Conservation (phyloP, 495 filamentous ascomycete species). For the Podospora fimiseda region DNA sequence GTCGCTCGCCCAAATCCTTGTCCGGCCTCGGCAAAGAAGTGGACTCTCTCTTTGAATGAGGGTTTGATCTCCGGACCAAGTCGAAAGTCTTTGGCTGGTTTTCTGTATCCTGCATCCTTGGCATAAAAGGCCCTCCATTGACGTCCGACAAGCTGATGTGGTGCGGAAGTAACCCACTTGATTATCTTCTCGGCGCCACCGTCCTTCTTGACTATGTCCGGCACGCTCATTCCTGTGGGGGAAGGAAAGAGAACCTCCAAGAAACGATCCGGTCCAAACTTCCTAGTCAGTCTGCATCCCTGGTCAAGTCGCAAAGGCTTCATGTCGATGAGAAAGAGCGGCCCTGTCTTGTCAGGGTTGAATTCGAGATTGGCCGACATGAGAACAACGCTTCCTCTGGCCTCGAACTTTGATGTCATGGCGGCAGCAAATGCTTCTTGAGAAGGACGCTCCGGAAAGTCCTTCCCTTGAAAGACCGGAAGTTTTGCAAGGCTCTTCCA, state of each 20-base stretch:
- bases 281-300: slow-evolving; percentile 36
- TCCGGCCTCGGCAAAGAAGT: slow-evolving; percentile 42
- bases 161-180: slow-evolving; percentile 31
- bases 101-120: slow-evolving; percentile 32
- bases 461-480: slow-evolving; percentile 31
- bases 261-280: slow-evolving; percentile 44
- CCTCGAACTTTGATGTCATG: slow-evolving; percentile 25
- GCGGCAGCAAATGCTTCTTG: slow-evolving; percentile 32
- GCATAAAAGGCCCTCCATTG: slow-evolving; percentile 42
- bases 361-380: slow-evolving; percentile 30
- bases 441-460: slow-evolving; percentile 33
- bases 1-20: slow-evolving; percentile 21
- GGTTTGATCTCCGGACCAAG: slow-evolving; percentile 30
- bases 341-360: slow-evolving; percentile 25
- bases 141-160: slow-evolving; percentile 37
- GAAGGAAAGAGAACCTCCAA: slow-evolving; percentile 39
- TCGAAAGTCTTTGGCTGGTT: slow-evolving; percentile 28
- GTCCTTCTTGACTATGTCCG: slow-evolving; percentile 17
- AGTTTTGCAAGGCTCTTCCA: slow-evolving; percentile 30
- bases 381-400: slow-evolving; percentile 27
- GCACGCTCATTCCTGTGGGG: slow-evolving; percentile 9
- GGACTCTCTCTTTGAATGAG: slow-evolving; percentile 34
- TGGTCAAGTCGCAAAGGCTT: slow-evolving; percentile 36
- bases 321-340: slow-evolving; percentile 33
- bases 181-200: slow-evolving; percentile 30